A percentile compares a stretch with the other conserved stretches of the same genome.
Evolutionary conservation across 2,329 filamentous ascomycete genomes (phyloP).

Genomic region (Leptographium galeiforme): DNA sequence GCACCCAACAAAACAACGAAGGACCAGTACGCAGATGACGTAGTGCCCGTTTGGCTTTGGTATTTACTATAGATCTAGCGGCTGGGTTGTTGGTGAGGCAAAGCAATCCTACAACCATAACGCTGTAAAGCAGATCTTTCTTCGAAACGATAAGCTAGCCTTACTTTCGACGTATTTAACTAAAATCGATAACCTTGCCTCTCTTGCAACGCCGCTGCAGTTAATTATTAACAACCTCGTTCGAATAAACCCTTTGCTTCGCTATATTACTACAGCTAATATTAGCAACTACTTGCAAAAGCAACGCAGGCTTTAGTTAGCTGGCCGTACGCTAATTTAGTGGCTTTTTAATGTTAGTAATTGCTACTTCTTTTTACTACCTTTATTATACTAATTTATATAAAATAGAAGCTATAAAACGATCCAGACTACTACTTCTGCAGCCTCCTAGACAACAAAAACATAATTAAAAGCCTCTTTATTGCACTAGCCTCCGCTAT

Average conservation of each 20-base stretch:
- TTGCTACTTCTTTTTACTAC: no score
- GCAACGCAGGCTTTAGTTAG: not conserved
- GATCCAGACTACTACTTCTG: no score
- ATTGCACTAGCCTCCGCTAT: no score
- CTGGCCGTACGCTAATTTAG: not conserved
- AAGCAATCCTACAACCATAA: not conserved
- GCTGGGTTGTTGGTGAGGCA: not conserved
- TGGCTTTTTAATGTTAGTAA: no score
- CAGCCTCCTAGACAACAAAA: no score
- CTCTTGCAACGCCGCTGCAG: not conserved
- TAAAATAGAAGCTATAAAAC: no score
- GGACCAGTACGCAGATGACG: not conserved
- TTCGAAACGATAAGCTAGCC: not conserved
- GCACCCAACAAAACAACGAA: not conserved
- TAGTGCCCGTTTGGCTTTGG: not conserved
- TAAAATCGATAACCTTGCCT: not conserved
- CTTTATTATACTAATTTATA: no score
- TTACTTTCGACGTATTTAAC: not conserved
- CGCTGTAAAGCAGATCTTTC: not conserved
- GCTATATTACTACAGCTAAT: not conserved
- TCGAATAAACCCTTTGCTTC: not conserved
- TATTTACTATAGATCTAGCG: not conserved
- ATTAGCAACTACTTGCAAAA: not conserved
- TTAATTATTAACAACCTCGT: not conserved
- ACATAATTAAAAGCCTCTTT: no score